These are phyloP conservation scores for Thalassiosira oceanica DNA, from an alignment of 352 stramenopile genomes.

Conservation along the genomic window DNA sequence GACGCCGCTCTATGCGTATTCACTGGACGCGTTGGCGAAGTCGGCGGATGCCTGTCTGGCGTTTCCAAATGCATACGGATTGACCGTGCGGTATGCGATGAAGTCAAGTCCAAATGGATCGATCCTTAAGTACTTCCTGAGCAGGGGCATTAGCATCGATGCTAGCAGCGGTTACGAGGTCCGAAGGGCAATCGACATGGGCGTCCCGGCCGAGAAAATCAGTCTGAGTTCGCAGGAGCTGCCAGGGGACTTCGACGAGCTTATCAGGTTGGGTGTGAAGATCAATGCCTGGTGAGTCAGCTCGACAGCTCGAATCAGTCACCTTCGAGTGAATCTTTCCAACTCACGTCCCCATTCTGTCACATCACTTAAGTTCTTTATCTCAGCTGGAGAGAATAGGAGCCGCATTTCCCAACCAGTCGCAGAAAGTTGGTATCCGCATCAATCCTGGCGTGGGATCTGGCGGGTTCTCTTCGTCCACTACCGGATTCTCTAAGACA, in stretches of 20 bases:
- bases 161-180: slow-evolving; percentile 85
- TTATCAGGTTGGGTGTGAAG: slow-evolving; percentile 83
- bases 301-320: no score
- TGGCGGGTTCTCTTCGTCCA: slow-evolving; percentile 82
- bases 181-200: slow-evolving; percentile 78
- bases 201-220: slow-evolving; percentile 81
- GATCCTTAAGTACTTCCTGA: slow-evolving; percentile 84
- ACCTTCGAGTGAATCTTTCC: no score
- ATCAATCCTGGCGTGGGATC: slow-evolving; percentile 87
- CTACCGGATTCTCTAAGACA: slow-evolving; percentile 82
- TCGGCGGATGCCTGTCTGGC: slow-evolving; percentile 79
- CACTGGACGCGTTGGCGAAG: slow-evolving; percentile 72
- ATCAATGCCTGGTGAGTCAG: slow-evolving; percentile 86
- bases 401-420: slow-evolving; percentile 69
- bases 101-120: slow-evolving; percentile 85
- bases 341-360: no score
- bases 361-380: slow-evolving; percentile 67
- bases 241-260: slow-evolving; percentile 80
- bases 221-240: slow-evolving; percentile 86
- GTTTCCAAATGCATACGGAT: slow-evolving; percentile 86
- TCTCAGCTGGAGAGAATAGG: slow-evolving; percentile 84
- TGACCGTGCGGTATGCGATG: slow-evolving; percentile 89
- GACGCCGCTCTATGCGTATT: slow-evolving; percentile 87
- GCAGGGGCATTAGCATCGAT: slow-evolving; percentile 85
- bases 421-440: slow-evolving; percentile 82